These are phyloP conservation scores for Colletotrichum endophyticum DNA, from an alignment of 2,329 filamentous ascomycete genomes.

Conservation along the genomic window DNA sequence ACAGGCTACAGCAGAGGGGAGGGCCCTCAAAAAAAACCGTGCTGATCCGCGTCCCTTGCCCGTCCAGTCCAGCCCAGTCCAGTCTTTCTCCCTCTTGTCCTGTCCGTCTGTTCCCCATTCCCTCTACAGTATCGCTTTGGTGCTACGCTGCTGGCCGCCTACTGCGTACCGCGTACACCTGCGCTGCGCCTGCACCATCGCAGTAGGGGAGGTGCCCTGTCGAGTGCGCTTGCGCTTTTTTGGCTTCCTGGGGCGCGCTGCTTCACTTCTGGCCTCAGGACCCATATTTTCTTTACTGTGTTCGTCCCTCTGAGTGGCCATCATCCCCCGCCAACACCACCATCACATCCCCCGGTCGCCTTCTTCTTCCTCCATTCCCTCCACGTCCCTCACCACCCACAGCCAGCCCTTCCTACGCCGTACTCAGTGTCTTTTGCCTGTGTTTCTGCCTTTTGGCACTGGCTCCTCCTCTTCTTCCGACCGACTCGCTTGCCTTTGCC, in stretches of 20 bases:
- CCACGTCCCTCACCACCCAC: neutral
- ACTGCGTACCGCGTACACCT: neutral
- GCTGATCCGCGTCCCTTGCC: slow-evolving; percentile 10
- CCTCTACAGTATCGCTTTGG: neutral
- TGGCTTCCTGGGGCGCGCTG: slow-evolving; percentile 5
- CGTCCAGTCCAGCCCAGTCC: neutral
- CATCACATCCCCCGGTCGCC: neutral
- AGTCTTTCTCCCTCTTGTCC: neutral
- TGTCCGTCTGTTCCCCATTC: neutral
- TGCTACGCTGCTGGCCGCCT: slow-evolving; percentile 15
- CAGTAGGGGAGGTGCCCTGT: neutral
- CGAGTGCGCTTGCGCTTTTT: neutral
- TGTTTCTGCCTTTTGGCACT: slow-evolving; percentile 14
- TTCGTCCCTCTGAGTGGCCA: slow-evolving; percentile 17
- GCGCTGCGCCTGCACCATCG: neutral
- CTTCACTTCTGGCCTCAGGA: slow-evolving; percentile 28
- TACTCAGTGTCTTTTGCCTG: neutral
- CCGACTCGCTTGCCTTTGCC: neutral
- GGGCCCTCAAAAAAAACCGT: slow-evolving; percentile 3
- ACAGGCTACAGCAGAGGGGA: neutral
- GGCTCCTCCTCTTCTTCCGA: slow-evolving; percentile 24
- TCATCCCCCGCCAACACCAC: slow-evolving; percentile 8
- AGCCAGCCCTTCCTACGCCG: neutral
- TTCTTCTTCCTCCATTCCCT: neutral
- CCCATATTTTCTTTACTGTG: slow-evolving; percentile 26